Conservation (phyloP, 805 yeast species). For the Blastobotrys peoriensis region DNA sequence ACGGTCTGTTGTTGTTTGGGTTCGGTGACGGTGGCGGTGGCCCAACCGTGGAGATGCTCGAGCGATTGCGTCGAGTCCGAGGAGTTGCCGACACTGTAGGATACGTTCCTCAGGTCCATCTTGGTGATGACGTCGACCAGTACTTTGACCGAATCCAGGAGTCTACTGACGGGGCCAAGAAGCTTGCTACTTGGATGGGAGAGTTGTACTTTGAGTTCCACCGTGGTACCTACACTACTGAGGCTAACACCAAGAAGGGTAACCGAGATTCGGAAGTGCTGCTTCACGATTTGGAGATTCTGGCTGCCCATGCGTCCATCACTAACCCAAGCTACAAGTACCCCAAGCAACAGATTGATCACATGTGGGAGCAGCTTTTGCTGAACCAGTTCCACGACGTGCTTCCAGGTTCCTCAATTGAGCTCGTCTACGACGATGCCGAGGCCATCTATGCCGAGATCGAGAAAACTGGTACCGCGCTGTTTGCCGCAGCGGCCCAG, state of each 20-base stretch:
- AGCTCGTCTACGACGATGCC: conserved; percentile 88
- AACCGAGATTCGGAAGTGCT: conserved; percentile 72
- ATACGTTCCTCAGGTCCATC: conserved; percentile 70
- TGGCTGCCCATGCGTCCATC: conserved; percentile 71
- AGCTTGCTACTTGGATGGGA: conserved; percentile 84
- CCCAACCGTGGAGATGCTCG: conserved; percentile 88
- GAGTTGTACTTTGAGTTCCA: conserved; percentile 93
- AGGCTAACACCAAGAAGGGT: conserved; percentile 73
- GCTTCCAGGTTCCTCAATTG: conserved; percentile 92
- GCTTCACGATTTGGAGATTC: conserved; percentile 77
- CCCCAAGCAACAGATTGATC: conserved; percentile 61
- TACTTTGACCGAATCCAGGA: conserved; percentile 63
- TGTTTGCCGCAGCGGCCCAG: conserved; percentile 47
- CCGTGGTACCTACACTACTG: conserved; percentile 95
- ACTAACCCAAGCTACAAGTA: conserved; percentile 51
- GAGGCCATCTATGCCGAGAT: conserved; percentile 67
- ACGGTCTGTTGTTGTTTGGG: conserved; percentile 78
- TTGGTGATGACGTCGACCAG: conserved; percentile 70
- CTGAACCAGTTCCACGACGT: conserved; percentile 96
- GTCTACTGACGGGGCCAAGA: conserved; percentile 57
- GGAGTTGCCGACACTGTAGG: conserved; percentile 84
- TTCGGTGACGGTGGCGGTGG: conserved; percentile 99
- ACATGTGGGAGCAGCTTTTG: conserved; percentile 80
- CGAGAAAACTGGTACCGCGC: conserved; percentile 43
- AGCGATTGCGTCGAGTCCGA: conserved; percentile 83